Conservation (phyloP, 2,329 filamentous ascomycete genomes). For the Penicillium hesseltinei region DNA sequence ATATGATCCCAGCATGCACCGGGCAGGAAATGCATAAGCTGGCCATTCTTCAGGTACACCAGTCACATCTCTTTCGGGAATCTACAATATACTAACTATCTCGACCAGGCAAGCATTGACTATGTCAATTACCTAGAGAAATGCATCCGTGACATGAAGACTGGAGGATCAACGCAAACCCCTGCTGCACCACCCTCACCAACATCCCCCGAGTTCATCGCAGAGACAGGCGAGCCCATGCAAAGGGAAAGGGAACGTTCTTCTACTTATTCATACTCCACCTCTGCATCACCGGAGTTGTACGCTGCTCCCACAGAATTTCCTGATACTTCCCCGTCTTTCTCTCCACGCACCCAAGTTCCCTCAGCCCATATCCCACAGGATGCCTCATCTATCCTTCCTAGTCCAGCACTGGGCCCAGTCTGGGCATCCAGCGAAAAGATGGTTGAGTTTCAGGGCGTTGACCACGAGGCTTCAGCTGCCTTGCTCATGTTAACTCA, state of each 20-base stretch:
- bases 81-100: slow-evolving; percentile 4
- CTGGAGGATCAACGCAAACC: slow-evolving; percentile 34
- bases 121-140: slow-evolving; percentile 92
- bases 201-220: slow-evolving; percentile 35
- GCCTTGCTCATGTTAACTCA: slow-evolving; percentile 84
- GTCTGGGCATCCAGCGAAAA: slow-evolving; percentile 23
- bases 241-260: slow-evolving; percentile 10
- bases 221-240: slow-evolving; percentile 17
- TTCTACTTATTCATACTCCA: slow-evolving; percentile 32
- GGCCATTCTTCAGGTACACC: slow-evolving; percentile 78
- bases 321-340: slow-evolving; percentile 32
- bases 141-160: slow-evolving; percentile 78
- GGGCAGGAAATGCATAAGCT: slow-evolving; percentile 97
- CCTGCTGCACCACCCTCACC: slow-evolving; percentile 33
- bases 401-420: slow-evolving; percentile 38
- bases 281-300: slow-evolving; percentile 38
- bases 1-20: slow-evolving; percentile 93
- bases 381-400: slow-evolving; percentile 35
- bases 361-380: slow-evolving; percentile 20
- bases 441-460: slow-evolving; percentile 23
- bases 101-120: slow-evolving; percentile 84
- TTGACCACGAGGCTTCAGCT: slow-evolving; percentile 79
- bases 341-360: slow-evolving; percentile 33
- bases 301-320: slow-evolving; percentile 22
- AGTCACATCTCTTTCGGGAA: slow-evolving; percentile 26